These are phyloP conservation scores for Erodium chrysanthum DNA, from an alignment of 441 rosid genomes.

Conservation along the genomic window DNA sequence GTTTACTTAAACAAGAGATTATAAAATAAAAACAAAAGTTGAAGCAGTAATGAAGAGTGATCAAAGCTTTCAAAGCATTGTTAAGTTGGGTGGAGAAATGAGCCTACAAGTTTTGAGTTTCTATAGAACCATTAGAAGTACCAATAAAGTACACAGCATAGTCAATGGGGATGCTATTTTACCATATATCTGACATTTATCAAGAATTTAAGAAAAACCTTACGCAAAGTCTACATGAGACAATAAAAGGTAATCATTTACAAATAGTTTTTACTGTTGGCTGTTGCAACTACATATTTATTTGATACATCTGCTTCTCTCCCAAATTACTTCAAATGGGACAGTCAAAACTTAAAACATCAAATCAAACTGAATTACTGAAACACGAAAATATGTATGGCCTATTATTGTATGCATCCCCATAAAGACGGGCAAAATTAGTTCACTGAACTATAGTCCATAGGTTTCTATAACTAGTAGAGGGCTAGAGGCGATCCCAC, in stretches of 20 bases:
- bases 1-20: not conserved
- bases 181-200: not conserved
- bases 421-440: not conserved
- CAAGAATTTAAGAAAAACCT: not conserved
- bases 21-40: not conserved
- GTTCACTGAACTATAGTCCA: not conserved
- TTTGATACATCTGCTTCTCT: not conserved
- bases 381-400: not conserved
- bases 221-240: not conserved
- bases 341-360: not conserved
- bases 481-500: not conserved
- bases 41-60: not conserved
- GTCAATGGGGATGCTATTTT: not conserved
- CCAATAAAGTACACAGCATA: not conserved
- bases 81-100: slow-evolving; percentile 3
- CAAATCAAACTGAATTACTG: too few species aligned
- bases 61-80: not conserved
- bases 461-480: not conserved
- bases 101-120: not conserved
- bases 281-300: too few species aligned
- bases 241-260: not conserved
- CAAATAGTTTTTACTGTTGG: not conserved
- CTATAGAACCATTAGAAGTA: not conserved
- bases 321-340: not conserved
- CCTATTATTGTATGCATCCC: not conserved